Conservation (phyloP, 1,139 yeast species). For the Geotrichum aggregatum region DNA sequence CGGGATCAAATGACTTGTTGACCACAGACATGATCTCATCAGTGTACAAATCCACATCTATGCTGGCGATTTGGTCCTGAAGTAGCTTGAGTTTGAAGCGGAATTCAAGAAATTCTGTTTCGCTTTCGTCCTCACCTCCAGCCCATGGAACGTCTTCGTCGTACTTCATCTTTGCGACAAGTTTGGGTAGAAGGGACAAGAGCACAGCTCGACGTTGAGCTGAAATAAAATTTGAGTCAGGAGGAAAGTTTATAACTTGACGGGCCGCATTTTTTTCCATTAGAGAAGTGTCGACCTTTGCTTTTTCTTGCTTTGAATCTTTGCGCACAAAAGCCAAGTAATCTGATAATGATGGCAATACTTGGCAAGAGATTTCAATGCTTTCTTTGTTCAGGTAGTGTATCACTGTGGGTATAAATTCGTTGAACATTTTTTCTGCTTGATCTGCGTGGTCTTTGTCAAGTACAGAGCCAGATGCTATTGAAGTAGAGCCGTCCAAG, state of each 20-base stretch:
- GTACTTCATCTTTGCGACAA: conserved; percentile 72
- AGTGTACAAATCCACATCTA: conserved; percentile 68
- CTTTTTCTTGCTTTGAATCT: conserved; percentile 37
- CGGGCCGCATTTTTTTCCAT: conserved; percentile 31
- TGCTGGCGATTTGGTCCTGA: conserved; percentile 79
- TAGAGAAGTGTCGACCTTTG: conserved; percentile 30
- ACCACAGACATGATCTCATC: conserved; percentile 67
- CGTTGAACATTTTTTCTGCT: conserved; percentile 50
- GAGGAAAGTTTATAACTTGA: conserved; percentile 31
- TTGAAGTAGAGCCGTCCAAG: conserved; percentile 48
- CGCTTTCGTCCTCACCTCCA: conserved; percentile 51
- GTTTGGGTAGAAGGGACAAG: conserved; percentile 59
- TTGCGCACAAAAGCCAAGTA: conserved; percentile 70
- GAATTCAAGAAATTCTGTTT: conserved; percentile 74
- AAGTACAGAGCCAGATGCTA: conserved; percentile 28
- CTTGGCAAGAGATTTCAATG: conserved; percentile 82
- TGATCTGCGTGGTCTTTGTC: conserved; percentile 21
- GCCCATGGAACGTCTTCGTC: conserved; percentile 61
- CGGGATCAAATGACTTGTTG: conserved; percentile 48
- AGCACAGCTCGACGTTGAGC: conserved; percentile 49
- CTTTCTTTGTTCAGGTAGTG: conserved; percentile 72
- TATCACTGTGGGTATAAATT: conserved; percentile 68
- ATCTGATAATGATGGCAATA: conserved; percentile 73
- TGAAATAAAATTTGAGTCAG: conserved; percentile 33
- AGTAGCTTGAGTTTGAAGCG: conserved; percentile 68